phyloP scores from a whole-genome alignment of 2,329 filamentous ascomycete genomes.

The Catunica adiposa region DNA sequence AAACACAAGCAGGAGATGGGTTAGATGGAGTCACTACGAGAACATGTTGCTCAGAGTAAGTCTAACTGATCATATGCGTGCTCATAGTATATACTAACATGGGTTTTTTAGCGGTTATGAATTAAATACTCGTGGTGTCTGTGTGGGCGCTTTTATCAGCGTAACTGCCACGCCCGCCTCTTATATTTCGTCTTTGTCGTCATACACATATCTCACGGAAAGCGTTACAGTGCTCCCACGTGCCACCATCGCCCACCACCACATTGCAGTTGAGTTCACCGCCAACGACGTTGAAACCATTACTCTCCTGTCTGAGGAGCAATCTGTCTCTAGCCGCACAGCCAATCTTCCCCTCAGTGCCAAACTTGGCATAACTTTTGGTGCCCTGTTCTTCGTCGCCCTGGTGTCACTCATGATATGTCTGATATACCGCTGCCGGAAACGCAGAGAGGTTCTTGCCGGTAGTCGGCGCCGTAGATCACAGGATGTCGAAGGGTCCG shows the following conservation, averaged over 20 bases:
- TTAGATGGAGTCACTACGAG: constrained; percentile 24
- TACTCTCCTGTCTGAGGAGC: constrained; percentile 19
- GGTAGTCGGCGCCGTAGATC: neutral
- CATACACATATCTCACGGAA: constrained; percentile 15
- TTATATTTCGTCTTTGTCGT: constrained; percentile 23
- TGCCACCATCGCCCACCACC: constrained; percentile 24
- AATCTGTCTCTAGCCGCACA: neutral
- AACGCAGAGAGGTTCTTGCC: constrained; percentile 2
- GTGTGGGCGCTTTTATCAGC: constrained; percentile 23
- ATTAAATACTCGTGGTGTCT: constrained; percentile 20
- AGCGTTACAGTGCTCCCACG: constrained; percentile 22
- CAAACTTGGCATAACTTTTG: constrained; percentile 15
- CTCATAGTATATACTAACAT: neutral
- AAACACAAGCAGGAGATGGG: constrained; percentile 18
- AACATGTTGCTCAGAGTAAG: constrained; percentile 27
- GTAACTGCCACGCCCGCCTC: constrained; percentile 23
- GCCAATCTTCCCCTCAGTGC: constrained; percentile 11
- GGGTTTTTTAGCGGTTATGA: constrained; percentile 22
- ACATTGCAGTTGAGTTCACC: constrained; percentile 24
- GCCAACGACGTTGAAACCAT: constrained; percentile 22
- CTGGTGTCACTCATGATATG: constrained; percentile 11
- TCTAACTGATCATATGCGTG: too few relatives aligned
- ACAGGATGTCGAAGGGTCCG: neutral
- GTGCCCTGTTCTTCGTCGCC: constrained; percentile 9
- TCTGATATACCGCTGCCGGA: constrained; percentile 13